A percentile compares a stretch with the other conserved stretches of the same genome.
These are phyloP conservation scores for Leccinum pachyderme DNA, from an alignment of 1,284 basidiomycete genomes.

Conservation along the genomic window DNA sequence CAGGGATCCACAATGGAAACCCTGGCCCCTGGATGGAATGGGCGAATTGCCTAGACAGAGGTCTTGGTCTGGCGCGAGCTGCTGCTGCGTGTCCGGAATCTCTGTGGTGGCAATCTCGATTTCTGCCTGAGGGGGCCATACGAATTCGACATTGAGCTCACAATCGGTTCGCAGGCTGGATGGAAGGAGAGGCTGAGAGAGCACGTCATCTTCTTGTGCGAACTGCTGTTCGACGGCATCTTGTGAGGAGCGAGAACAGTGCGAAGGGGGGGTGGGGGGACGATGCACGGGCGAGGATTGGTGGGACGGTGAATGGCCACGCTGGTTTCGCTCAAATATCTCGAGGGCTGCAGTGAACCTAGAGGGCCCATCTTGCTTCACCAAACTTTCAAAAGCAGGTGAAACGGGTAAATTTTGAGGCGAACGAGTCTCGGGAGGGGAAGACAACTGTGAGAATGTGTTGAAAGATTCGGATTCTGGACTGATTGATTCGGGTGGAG, in stretches of 20 bases:
- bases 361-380: conserved; percentile 5
- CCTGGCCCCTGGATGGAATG: conserved; percentile 12
- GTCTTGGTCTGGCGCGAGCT: background rate
- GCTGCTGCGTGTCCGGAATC: background rate
- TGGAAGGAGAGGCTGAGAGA: conserved; percentile 3
- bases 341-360: conserved; percentile 19
- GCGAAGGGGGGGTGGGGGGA: conserved; percentile 9
- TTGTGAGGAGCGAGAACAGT: conserved; percentile 30
- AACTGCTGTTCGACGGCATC: conserved; percentile 33
- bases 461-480: conserved; percentile 8
- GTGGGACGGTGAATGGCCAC: background rate
- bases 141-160: conserved; percentile 21
- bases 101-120: conserved; percentile 7
- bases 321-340: conserved; percentile 19
- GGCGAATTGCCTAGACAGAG: background rate
- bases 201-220: conserved; percentile 25
- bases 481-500: background rate
- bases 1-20: conserved; percentile 26
- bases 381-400: conserved; percentile 34
- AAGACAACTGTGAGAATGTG: conserved; percentile 27
- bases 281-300: conserved; percentile 9
- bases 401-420: conserved; percentile 21
- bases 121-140: conserved; percentile 26
- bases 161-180: conserved; percentile 3
- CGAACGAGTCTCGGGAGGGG: conserved; percentile 29